phyloP scores from a whole-genome alignment of 306 rosid species.

The Acmispon strigosus region DNA sequence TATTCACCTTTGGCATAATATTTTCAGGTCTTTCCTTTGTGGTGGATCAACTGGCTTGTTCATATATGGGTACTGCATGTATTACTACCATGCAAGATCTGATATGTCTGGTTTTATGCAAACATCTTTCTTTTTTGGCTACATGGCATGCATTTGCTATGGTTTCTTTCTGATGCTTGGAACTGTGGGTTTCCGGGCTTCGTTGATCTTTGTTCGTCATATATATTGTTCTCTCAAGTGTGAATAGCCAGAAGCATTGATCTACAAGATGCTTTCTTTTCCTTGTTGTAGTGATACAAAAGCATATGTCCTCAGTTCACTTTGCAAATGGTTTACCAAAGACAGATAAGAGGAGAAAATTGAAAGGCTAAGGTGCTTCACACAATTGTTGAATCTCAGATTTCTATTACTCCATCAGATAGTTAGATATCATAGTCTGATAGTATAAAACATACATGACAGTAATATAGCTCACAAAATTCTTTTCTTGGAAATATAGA shows the following conservation, averaged over 20 bases:
- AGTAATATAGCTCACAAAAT: background rate
- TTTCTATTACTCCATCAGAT: background rate
- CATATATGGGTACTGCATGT: constrained; percentile 41
- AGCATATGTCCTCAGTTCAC: background rate
- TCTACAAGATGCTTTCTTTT: background rate
- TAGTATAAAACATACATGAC: background rate
- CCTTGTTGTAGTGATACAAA: constrained; percentile 1
- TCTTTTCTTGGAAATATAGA: background rate
- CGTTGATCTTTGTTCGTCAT: constrained; percentile 39
- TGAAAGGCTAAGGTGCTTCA: background rate
- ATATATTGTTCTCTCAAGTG: constrained; percentile 40
- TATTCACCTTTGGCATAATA: background rate
- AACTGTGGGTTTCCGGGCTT: constrained; percentile 40
- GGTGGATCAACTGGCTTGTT: constrained; percentile 58
- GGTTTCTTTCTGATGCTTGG: constrained; percentile 58
- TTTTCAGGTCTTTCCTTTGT: constrained; percentile 43
- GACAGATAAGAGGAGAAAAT: background rate
- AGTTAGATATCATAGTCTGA: background rate
- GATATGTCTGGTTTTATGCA: constrained; percentile 59
- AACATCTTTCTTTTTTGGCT: constrained; percentile 51
- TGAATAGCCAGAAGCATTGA: constrained; percentile 28
- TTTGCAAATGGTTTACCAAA: constrained; percentile 7
- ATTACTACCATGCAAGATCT: constrained; percentile 45
- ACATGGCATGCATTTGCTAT: constrained; percentile 58
- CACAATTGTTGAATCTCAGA: background rate